phyloP scores from a whole-genome alignment of 2,329 filamentous ascomycete species.

The Raffaelea ambrosiae region DNA sequence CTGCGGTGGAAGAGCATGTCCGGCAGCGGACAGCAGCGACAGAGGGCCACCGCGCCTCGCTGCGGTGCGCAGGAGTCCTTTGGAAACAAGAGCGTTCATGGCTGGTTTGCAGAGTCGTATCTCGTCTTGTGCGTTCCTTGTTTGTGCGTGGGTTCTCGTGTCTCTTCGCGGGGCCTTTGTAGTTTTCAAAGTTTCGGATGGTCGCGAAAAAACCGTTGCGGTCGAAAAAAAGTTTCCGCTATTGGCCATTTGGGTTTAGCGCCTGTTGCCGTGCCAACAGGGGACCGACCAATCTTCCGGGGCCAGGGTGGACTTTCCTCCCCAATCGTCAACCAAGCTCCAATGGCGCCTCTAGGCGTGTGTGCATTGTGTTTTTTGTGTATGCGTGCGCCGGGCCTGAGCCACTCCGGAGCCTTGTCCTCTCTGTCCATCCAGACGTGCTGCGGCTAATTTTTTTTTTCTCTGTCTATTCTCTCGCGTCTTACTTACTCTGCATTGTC shows the following conservation, averaged over 20 bases:
- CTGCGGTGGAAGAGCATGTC: neutral
- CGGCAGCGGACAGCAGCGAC: neutral
- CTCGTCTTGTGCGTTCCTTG: neutral
- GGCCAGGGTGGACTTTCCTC: too few relatives aligned
- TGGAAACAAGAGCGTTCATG: neutral
- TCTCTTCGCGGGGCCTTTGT: too few relatives aligned
- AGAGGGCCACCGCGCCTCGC: neutral
- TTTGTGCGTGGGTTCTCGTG: too few relatives aligned
- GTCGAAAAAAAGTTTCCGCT: neutral
- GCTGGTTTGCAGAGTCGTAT: too few relatives aligned
- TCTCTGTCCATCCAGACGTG: too few relatives aligned
- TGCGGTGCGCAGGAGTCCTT: neutral
- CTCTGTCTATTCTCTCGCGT: neutral
- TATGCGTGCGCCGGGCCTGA: too few relatives aligned
- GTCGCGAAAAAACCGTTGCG: neutral
- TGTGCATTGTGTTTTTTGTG: too few relatives aligned
- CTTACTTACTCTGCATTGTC: too few relatives aligned
- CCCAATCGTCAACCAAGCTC: too few relatives aligned
- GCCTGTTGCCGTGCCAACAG: slow-evolving; percentile 11
- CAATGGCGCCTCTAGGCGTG: too few relatives aligned
- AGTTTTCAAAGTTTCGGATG: too few relatives aligned
- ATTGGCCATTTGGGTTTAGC: neutral
- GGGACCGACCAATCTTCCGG: slow-evolving; percentile 9
- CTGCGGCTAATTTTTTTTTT: neutral
- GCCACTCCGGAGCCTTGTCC: too few relatives aligned